These are phyloP conservation scores for Alternaria ventricosa DNA, from an alignment of 2,329 filamentous ascomycete genomes.

Conservation along the genomic window DNA sequence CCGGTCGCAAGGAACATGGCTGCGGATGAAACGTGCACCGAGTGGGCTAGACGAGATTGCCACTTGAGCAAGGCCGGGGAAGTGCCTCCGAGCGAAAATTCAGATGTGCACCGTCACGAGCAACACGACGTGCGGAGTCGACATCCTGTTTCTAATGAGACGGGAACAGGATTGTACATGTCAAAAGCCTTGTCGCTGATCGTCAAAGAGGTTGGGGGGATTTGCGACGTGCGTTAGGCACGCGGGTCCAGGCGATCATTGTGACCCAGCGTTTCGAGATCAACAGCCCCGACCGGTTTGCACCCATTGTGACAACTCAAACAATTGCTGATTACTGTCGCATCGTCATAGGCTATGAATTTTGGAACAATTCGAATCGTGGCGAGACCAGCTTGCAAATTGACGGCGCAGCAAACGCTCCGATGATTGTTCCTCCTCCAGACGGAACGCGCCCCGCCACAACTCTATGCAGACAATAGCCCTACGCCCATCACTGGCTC, in stretches of 20 bases:
- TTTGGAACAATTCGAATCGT: background rate
- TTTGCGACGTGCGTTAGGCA: background rate
- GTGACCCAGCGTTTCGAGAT: background rate
- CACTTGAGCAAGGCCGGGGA: background rate
- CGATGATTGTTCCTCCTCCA: background rate
- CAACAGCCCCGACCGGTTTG: background rate
- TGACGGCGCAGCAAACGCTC: background rate
- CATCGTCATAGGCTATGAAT: background rate
- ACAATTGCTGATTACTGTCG: background rate
- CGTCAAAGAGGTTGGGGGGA: background rate
- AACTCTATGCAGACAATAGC: background rate
- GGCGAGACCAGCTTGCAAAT: background rate
- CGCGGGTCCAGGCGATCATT: background rate
- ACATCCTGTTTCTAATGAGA: background rate
- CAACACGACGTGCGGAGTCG: background rate
- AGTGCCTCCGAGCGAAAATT: background rate
- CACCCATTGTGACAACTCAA: background rate
- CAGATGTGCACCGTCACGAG: background rate
- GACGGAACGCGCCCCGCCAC: background rate
- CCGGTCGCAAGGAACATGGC: constrained; percentile 6
- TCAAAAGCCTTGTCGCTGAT: background rate
- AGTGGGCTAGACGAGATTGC: background rate
- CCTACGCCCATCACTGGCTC: background rate
- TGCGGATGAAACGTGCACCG: constrained; percentile 4
- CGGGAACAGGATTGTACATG: background rate